phyloP scores from a whole-genome alignment of 2,329 filamentous ascomycete species.

The Massarina eburnea region DNA sequence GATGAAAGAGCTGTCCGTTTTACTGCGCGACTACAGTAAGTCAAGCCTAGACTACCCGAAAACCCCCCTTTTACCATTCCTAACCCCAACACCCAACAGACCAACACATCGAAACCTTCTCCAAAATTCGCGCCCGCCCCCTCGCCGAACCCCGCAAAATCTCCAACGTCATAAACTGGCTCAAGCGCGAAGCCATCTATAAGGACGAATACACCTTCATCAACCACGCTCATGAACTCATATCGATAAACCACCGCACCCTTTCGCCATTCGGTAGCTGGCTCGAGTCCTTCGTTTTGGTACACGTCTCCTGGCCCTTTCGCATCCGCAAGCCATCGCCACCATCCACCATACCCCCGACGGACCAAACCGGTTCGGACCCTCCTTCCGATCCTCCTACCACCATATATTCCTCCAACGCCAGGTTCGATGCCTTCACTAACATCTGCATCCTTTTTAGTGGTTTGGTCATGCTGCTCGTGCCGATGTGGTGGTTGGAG shows the following conservation, averaged over 20 bases:
- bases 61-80: background rate
- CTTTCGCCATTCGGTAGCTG: conserved; percentile 13
- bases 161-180: conserved; percentile 14
- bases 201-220: conserved; percentile 11
- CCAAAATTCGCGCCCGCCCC: conserved; percentile 15
- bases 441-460: conserved; percentile 14
- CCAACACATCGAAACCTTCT: conserved; percentile 20
- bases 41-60: no score
- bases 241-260: conserved; percentile 16
- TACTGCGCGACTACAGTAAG: conserved; percentile 22
- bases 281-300: conserved; percentile 7
- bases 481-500: conserved; percentile 26
- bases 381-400: conserved; percentile 3
- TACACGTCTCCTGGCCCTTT: conserved; percentile 13
- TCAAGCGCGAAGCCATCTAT: conserved; percentile 12
- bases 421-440: conserved; percentile 14
- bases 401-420: conserved; percentile 16
- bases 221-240: conserved; percentile 16
- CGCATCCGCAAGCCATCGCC: conserved; percentile 1
- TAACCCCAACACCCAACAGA: conserved; percentile 8
- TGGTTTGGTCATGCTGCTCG: conserved; percentile 22
- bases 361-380: no score
- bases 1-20: conserved; percentile 16
- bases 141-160: conserved; percentile 16
- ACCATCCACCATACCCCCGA: background rate